Percentiles rank a stretch among this genome's conserved stretches.
Conservation (phyloP, 2,329 filamentous ascomycete genomes). For the Karstenula rhodostoma region DNA sequence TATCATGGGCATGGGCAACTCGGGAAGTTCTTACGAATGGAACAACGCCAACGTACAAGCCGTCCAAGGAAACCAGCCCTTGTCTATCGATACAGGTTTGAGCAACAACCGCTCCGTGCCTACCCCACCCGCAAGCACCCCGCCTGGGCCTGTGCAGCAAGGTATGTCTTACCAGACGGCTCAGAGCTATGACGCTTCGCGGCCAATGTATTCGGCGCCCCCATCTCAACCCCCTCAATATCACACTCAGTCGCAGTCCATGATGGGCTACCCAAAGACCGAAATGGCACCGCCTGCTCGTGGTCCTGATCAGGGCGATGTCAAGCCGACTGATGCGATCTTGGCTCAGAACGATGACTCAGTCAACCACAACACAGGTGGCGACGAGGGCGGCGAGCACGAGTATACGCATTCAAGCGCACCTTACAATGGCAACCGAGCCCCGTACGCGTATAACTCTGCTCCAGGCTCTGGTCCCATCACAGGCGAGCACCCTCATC, state of each 20-base stretch:
- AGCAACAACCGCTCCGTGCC: conserved; percentile 86
- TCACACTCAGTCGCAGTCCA: conserved; percentile 65
- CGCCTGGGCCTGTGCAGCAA: conserved; percentile 81
- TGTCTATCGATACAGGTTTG: conserved; percentile 82
- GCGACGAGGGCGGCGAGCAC: conserved; percentile 75
- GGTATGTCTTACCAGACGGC: conserved; percentile 78
- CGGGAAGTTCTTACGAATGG: conserved; percentile 83
- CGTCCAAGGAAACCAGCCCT: conserved; percentile 70
- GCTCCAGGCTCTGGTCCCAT: conserved; percentile 72
- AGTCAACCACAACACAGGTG: conserved; percentile 62
- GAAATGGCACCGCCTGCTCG: conserved; percentile 87
- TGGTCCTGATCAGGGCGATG: conserved; percentile 67
- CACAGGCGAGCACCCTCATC: conserved; percentile 75
- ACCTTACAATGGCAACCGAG: conserved; percentile 74
- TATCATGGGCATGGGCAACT: conserved; percentile 77
- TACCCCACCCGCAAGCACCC: conserved; percentile 88
- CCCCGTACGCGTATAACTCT: conserved; percentile 78
- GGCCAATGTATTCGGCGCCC: conserved; percentile 79
- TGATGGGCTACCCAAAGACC: conserved; percentile 80
- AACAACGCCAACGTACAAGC: conserved; percentile 56
- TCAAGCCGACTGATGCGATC: conserved; percentile 71
- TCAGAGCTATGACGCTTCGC: conserved; percentile 77
- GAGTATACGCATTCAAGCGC: conserved; percentile 87
- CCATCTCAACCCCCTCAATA: conserved; percentile 75
- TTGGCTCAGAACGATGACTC: conserved; percentile 57